Evolutionary conservation across 2,329 filamentous ascomycete genomes (phyloP).

Genomic region (Pyricularia grisea): DNA sequence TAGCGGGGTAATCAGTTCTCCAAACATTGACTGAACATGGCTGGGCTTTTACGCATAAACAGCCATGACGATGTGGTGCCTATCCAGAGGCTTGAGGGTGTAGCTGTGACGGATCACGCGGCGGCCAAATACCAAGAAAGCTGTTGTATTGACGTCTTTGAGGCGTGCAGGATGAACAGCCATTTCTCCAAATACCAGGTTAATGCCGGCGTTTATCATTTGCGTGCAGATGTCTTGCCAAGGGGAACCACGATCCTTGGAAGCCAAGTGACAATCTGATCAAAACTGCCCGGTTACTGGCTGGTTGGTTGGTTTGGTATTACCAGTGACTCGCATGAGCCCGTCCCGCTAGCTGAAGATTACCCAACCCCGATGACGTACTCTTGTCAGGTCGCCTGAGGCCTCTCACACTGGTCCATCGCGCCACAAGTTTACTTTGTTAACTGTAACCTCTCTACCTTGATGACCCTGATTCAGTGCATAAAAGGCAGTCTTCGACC

Average conservation of each 20-base stretch:
- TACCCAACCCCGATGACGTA: slow-evolving; percentile 1
- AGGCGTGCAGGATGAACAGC: not conserved
- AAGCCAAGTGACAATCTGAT: not conserved
- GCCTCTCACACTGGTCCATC: not conserved
- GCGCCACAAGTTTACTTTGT: not conserved
- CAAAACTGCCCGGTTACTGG: not conserved
- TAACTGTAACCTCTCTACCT: not conserved
- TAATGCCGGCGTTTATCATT: not conserved
- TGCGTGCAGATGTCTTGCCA: not conserved
- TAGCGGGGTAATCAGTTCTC: not conserved
- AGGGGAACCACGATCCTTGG: not conserved
- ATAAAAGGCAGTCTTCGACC: slow-evolving; percentile 3
- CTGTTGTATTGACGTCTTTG: not conserved
- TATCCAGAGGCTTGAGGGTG: not conserved
- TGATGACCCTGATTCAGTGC: not conserved
- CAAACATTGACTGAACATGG: not conserved
- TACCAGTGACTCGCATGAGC: not conserved
- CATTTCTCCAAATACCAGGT: not conserved
- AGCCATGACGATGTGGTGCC: not conserved
- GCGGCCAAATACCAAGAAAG: not conserved
- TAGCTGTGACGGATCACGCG: not conserved
- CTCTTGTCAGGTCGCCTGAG: not conserved
- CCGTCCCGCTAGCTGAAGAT: not conserved
- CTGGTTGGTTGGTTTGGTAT: not conserved
- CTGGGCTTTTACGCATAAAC: not conserved